Percentiles rank a stretch among this genome's conserved stretches.
Evolutionary conservation across 257 asterid genomes (phyloP).

Genomic region (Solanum pinnatisectum): DNA sequence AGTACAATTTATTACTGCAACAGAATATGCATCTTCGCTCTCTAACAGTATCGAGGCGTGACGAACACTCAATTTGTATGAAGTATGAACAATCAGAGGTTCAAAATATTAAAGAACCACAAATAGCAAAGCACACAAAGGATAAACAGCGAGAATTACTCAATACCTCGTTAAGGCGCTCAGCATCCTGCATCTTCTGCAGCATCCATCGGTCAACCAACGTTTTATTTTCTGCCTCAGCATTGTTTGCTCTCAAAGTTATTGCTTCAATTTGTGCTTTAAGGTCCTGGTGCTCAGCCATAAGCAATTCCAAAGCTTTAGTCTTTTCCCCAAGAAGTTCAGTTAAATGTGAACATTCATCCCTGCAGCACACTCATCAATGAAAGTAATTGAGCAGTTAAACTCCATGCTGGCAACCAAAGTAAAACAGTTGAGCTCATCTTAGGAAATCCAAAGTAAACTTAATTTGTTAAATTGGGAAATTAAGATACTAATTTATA

Average conservation of each 20-base stretch:
- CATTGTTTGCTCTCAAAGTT: slow-evolving; percentile 50
- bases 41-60: not conserved
- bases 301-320: slow-evolving; percentile 71
- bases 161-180: slow-evolving; percentile 79
- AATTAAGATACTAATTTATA: too few species aligned
- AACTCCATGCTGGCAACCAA: not conserved
- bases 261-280: slow-evolving; percentile 60
- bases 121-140: not conserved
- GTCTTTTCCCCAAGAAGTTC: slow-evolving; percentile 66
- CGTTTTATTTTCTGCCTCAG: slow-evolving; percentile 75
- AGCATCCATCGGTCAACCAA: slow-evolving; percentile 89
- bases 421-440: not conserved
- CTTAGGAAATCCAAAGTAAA: not conserved
- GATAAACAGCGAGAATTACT: not conserved
- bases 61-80: not conserved
- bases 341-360: slow-evolving; percentile 62
- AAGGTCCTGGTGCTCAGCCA: slow-evolving; percentile 65
- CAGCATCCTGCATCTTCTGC: slow-evolving; percentile 92
- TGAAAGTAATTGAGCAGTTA: not conserved
- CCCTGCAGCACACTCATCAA: slow-evolving; percentile 38
- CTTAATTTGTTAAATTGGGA: not conserved
- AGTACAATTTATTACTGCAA: not conserved
- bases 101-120: not conserved
- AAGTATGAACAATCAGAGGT: not conserved
- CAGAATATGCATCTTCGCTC: not conserved